Evolutionary conservation across 306 rosid genomes (phyloP).

Genomic region (Aeschynomene evenia): DNA sequence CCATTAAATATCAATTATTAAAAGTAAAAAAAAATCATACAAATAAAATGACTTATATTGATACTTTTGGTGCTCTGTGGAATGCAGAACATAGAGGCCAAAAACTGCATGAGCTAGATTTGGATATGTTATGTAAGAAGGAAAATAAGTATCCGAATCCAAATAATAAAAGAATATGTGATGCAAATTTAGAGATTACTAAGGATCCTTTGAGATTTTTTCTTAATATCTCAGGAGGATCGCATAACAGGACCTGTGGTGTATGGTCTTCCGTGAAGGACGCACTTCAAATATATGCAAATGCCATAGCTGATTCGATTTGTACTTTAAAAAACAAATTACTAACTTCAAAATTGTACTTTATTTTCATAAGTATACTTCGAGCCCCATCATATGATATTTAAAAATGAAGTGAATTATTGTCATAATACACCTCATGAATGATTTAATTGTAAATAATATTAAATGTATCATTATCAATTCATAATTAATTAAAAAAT

Average conservation of each 20-base stretch:
- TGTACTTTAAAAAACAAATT: too few species aligned
- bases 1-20: too few species aligned
- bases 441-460: too few species aligned
- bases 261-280: conserved; percentile 39
- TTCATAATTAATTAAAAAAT: background rate
- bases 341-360: too few species aligned
- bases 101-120: background rate
- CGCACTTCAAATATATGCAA: conserved; percentile 38
- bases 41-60: too few species aligned
- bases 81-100: background rate
- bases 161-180: conserved; percentile 25
- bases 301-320: conserved; percentile 31
- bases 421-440: too few species aligned
- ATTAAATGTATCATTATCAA: too few species aligned
- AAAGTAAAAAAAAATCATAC: too few species aligned
- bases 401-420: too few species aligned
- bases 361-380: too few species aligned
- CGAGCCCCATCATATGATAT: too few species aligned
- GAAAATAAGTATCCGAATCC: conserved; percentile 31
- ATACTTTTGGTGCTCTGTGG: background rate
- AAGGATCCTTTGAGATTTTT: conserved; percentile 49
- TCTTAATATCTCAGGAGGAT: conserved; percentile 51
- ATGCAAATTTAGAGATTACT: conserved; percentile 38
- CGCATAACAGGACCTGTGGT: conserved; percentile 10
- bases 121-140: conserved; percentile 29